Conservation (phyloP, 345 rosid genomes). For the Syzygium aqueum region DNA sequence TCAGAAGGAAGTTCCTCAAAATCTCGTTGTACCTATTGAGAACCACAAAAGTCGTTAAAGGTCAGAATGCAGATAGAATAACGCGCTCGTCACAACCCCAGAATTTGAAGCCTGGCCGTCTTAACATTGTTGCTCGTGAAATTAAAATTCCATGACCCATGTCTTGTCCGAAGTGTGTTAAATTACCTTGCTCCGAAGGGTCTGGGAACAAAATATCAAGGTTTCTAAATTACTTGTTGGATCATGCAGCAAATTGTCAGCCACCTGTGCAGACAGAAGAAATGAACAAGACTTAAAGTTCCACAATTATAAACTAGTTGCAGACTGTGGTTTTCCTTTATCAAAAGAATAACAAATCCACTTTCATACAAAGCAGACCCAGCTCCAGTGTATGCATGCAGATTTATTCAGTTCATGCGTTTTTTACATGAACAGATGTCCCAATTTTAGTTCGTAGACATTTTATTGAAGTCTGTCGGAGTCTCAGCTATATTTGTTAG, state of each 20-base stretch:
- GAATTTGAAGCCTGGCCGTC: neutral
- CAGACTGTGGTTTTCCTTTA: neutral
- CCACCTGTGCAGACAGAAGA: conserved; percentile 44
- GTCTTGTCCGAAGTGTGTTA: neutral
- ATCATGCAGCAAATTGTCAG: conserved; percentile 99
- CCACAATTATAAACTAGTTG: neutral
- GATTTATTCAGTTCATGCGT: neutral
- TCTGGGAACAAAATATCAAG: conserved; percentile 95
- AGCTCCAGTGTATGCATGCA: neutral
- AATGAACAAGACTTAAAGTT: neutral
- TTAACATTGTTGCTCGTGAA: neutral
- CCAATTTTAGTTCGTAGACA: neutral
- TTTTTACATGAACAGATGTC: neutral
- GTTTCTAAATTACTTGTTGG: conserved; percentile 93
- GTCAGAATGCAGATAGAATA: neutral
- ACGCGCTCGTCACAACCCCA: neutral
- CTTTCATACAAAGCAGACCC: neutral
- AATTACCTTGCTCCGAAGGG: conserved; percentile 99
- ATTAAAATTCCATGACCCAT: neutral
- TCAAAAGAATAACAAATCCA: neutral
- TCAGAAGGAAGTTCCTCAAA: conserved; percentile 95
- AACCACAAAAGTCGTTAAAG: neutral
- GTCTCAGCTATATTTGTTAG: neutral
- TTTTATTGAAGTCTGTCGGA: neutral
- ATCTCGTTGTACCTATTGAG: conserved; percentile 86